Evolutionary conservation across 768 basidiomycete genomes (phyloP).

Genomic region (Pleurotus salmoneostramineus): DNA sequence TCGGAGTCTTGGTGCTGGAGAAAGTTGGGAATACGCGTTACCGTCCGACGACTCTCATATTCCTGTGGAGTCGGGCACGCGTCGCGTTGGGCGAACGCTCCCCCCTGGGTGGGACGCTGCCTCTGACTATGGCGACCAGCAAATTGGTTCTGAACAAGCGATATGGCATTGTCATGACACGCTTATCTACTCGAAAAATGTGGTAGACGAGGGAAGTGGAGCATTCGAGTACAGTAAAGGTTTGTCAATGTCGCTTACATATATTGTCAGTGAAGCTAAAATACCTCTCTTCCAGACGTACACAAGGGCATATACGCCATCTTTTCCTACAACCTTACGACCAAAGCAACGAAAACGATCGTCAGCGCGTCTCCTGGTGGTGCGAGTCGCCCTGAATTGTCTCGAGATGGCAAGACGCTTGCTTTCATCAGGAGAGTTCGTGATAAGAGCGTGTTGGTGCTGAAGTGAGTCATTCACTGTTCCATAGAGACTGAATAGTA

Average conservation of each 20-base stretch:
- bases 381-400: slow-evolving; percentile 70
- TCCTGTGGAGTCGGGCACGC: slow-evolving; percentile 42
- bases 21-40: slow-evolving; percentile 66
- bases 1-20: slow-evolving; percentile 66
- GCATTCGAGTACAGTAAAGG: slow-evolving; percentile 65
- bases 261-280: neutral
- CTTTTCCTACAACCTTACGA: slow-evolving; percentile 62
- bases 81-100: slow-evolving; percentile 51
- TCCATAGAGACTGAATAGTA: neutral
- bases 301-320: slow-evolving; percentile 72
- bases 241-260: slow-evolving; percentile 14
- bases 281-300: slow-evolving; percentile 41
- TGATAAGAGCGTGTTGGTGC: slow-evolving; percentile 68
- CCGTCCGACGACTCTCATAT: slow-evolving; percentile 35
- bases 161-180: slow-evolving; percentile 57
- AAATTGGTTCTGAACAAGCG: slow-evolving; percentile 72
- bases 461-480: slow-evolving; percentile 45
- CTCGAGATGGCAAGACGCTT: slow-evolving; percentile 62
- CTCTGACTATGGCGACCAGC: slow-evolving; percentile 59
- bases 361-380: slow-evolving; percentile 62
- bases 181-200: slow-evolving; percentile 66
- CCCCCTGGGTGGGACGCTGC: slow-evolving; percentile 55
- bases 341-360: slow-evolving; percentile 43
- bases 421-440: slow-evolving; percentile 73
- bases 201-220: slow-evolving; percentile 36